A percentile compares a stretch with the other conserved stretches of the same genome.
These are phyloP conservation scores for Penicillium alfredii DNA, from an alignment of 495 filamentous ascomycete genomes.

Conservation along the genomic window DNA sequence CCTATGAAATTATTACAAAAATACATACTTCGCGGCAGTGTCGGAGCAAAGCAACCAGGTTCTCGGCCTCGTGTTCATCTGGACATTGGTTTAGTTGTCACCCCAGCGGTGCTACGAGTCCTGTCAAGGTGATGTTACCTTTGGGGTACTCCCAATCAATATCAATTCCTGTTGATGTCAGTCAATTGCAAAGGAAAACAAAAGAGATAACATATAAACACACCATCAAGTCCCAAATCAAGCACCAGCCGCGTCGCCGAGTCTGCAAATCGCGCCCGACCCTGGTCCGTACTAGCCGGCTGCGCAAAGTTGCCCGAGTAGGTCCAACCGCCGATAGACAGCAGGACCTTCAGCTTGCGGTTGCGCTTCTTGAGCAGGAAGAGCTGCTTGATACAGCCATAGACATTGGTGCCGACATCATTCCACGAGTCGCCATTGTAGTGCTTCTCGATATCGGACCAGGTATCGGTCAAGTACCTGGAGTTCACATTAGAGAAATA, in stretches of 20 bases:
- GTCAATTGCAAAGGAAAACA: constrained; percentile 7
- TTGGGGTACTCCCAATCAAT: constrained; percentile 59
- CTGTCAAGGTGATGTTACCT: constrained; percentile 17
- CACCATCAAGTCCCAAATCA: constrained; percentile 60
- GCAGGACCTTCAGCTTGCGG: constrained; percentile 81
- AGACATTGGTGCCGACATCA: constrained; percentile 40
- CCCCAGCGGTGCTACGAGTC: background rate
- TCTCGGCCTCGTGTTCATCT: constrained; percentile 54
- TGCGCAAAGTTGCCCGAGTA: constrained; percentile 81
- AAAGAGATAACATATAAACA: background rate
- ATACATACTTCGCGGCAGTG: constrained; percentile 49
- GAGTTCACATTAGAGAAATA: background rate
- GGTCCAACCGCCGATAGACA: constrained; percentile 96
- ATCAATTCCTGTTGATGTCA: constrained; percentile 41
- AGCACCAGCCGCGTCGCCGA: constrained; percentile 61
- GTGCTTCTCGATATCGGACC: constrained; percentile 86
- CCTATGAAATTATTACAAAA: background rate
- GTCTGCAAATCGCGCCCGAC: constrained; percentile 67
- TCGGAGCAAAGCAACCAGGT: constrained; percentile 66
- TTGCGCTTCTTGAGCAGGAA: constrained; percentile 83
- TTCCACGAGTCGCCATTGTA: constrained; percentile 50
- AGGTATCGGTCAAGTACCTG: constrained; percentile 70
- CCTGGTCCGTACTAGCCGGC: constrained; percentile 54
- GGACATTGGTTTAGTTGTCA: constrained; percentile 5
- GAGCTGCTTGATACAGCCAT: constrained; percentile 81